Evolutionary conservation across 2,329 filamentous ascomycete genomes (phyloP).

Genomic region (Hymenoscyphus albidus): DNA sequence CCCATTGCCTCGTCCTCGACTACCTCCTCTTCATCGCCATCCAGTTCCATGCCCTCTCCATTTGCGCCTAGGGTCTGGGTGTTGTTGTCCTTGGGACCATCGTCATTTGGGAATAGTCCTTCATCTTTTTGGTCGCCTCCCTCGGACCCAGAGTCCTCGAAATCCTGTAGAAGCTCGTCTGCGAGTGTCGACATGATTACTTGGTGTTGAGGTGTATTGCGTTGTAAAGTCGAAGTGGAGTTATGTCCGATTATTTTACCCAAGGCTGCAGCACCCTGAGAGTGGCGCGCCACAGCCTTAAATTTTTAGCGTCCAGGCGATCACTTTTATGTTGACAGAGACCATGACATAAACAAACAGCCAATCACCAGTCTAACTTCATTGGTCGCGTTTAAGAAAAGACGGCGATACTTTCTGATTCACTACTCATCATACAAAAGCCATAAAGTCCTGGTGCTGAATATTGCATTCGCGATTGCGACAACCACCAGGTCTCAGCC

Average conservation of each 20-base stretch:
- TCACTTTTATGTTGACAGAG: conserved; percentile 2
- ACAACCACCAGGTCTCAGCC: conserved; percentile 5
- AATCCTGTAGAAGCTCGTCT: conserved; percentile 88
- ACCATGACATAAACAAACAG: background rate
- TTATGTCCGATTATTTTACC: background rate
- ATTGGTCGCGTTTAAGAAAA: background rate
- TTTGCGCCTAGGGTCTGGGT: conserved; percentile 35
- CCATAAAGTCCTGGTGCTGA: background rate
- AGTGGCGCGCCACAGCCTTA: background rate
- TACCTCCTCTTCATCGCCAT: conserved; percentile 56
- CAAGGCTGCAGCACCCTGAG: conserved; percentile 4
- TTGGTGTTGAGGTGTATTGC: conserved; percentile 9
- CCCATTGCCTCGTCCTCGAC: conserved; percentile 58
- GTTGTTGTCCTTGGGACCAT: conserved; percentile 35
- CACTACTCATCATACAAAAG: background rate
- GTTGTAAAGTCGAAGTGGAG: background rate
- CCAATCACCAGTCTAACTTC: background rate
- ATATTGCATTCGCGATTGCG: background rate
- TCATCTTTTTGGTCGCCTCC: conserved; percentile 58
- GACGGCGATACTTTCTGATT: background rate
- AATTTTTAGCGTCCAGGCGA: conserved; percentile 5
- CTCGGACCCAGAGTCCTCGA: conserved; percentile 81
- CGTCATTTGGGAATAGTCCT: conserved; percentile 41
- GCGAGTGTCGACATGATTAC: conserved; percentile 78
- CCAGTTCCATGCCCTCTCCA: conserved; percentile 50